Conservation (phyloP, 768 basidiomycete species). For the Lactarius hengduanensis region DNA sequence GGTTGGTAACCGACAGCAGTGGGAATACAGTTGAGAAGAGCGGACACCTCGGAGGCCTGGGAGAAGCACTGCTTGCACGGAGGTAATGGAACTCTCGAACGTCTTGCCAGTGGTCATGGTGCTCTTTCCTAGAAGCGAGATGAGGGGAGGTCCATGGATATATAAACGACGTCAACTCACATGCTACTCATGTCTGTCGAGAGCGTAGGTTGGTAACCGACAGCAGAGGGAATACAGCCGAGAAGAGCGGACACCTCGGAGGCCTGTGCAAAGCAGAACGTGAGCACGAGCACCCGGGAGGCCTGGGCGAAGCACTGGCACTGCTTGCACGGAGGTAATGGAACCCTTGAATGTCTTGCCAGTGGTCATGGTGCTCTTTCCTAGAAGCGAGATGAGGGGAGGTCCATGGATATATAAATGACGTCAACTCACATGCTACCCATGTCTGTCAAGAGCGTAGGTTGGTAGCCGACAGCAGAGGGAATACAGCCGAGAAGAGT, state of each 20-base stretch:
- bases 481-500: no score
- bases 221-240: constrained; percentile 99
- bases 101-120: constrained; percentile 88
- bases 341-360: constrained; percentile 85
- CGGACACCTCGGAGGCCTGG: no score
- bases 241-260: constrained; percentile 99
- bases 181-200: constrained; percentile 99
- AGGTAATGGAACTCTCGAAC: constrained; percentile 92
- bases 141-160: constrained; percentile 19
- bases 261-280: constrained; percentile 43
- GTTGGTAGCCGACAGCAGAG: constrained; percentile 99
- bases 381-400: constrained; percentile 38
- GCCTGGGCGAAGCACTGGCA: no score
- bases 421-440: not conserved
- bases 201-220: constrained; percentile 99
- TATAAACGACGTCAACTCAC: constrained; percentile 46
- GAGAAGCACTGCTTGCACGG: constrained; percentile 72
- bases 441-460: constrained; percentile 92
- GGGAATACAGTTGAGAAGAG: no score
- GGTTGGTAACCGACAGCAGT: no score
- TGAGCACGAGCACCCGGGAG: no score
- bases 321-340: constrained; percentile 80
- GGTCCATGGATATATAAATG: constrained; percentile 19
- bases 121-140: constrained; percentile 78
- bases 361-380: constrained; percentile 96